A percentile compares a stretch with the other conserved stretches of the same genome.
phyloP scores from a whole-genome alignment of 768 basidiomycete species.

The Auricularia sp. region DNA sequence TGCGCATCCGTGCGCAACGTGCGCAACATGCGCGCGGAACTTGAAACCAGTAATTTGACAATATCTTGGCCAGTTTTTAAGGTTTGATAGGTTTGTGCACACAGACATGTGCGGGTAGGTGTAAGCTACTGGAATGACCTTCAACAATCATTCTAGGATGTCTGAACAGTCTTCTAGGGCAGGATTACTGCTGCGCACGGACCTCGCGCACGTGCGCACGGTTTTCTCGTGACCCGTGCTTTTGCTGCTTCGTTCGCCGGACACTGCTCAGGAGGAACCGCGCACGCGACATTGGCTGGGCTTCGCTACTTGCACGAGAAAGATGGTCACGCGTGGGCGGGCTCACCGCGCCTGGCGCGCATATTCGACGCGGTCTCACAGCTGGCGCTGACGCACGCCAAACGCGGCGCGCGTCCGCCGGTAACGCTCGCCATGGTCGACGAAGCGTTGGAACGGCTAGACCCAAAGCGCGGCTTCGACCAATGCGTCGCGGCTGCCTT shows the following conservation, averaged over 20 bases:
- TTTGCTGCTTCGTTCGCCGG: background rate
- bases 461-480: conserved; percentile 25
- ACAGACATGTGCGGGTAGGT: too few relatives aligned
- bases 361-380: background rate
- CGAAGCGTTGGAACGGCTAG: conserved; percentile 14
- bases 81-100: too few relatives aligned
- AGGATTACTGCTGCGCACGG: too few relatives aligned
- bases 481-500: conserved; percentile 28
- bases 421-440: conserved; percentile 25
- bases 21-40: too few relatives aligned
- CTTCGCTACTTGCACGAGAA: background rate
- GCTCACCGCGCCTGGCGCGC: background rate
- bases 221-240: too few relatives aligned
- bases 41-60: too few relatives aligned
- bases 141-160: too few relatives aligned
- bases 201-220: too few relatives aligned
- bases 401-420: conserved; percentile 16
- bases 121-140: too few relatives aligned
- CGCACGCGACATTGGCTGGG: background rate
- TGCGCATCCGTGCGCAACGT: too few relatives aligned
- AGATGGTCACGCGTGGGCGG: background rate
- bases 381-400: background rate
- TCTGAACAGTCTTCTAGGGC: too few relatives aligned
- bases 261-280: background rate
- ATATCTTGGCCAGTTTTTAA: too few relatives aligned